Evolutionary conservation across 1,284 basidiomycete species (phyloP).

Genomic region (Meira nashicola): DNA sequence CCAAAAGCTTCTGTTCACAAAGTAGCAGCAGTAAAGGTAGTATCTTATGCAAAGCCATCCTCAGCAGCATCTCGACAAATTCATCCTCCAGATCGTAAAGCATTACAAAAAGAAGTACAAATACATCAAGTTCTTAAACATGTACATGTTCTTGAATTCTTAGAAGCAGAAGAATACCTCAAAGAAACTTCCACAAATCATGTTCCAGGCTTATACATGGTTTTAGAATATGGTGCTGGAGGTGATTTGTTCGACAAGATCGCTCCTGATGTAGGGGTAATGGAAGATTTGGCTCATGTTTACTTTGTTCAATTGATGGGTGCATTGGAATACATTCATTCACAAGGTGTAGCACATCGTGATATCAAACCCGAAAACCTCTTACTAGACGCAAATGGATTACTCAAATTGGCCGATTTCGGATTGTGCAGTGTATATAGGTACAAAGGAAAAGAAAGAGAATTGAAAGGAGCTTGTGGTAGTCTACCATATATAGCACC

Average conservation of each 20-base stretch:
- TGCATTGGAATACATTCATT: slow-evolving; percentile 71
- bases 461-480: slow-evolving; percentile 63
- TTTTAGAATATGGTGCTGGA: slow-evolving; percentile 84
- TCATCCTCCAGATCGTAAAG: slow-evolving; percentile 46
- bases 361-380: slow-evolving; percentile 57
- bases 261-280: slow-evolving; percentile 75
- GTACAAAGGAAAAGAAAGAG: slow-evolving; percentile 71
- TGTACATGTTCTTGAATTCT: slow-evolving; percentile 75
- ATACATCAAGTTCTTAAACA: slow-evolving; percentile 81
- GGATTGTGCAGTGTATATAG: slow-evolving; percentile 87
- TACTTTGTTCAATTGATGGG: slow-evolving; percentile 85
- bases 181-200: slow-evolving; percentile 33
- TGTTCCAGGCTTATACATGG: slow-evolving; percentile 69
- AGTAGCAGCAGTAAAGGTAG: slow-evolving; percentile 50
- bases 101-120: slow-evolving; percentile 77
- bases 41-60: slow-evolving; percentile 39
- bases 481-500: slow-evolving; percentile 93
- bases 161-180: slow-evolving; percentile 57
- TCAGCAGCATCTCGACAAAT: slow-evolving; percentile 26
- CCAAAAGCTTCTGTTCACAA: slow-evolving; percentile 25
- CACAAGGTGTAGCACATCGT: slow-evolving; percentile 59
- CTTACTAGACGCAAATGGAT: slow-evolving; percentile 57
- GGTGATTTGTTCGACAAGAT: slow-evolving; percentile 99
- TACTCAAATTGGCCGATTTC: slow-evolving; percentile 89
- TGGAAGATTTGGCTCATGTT: slow-evolving; percentile 80